Base-by-base conservation (phyloP, 768 basidiomycete species). In the Boletellus sp. region DNA sequence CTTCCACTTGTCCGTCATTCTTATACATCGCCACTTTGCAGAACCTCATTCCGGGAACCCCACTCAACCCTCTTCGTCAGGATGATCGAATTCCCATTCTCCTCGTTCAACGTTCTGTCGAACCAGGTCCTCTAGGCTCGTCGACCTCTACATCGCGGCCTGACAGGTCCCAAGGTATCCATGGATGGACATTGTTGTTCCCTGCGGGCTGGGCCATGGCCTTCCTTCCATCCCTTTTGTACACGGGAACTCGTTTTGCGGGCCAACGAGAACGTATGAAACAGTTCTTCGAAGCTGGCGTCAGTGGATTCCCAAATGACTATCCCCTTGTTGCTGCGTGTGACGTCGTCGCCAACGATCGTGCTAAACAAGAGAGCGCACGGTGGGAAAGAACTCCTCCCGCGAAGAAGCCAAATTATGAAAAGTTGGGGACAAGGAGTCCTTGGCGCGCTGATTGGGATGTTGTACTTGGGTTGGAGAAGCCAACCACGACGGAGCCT, bases 191-290 rank as follows among this genome's bases (percentile, higher is more conserved):
- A 8, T 71, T 99, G 9, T 74, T 96, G 40, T 65, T 95, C 28
- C 95, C 95, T 3, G 74, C 81, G 1, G 93, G 91, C 12, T 98
- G 94, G 93, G 78, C 80, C 0, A 95, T 93, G 85, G 77, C 94
- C 1, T 92, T 98, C 70, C 82, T 90, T 54, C 77, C 76, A 35
- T 94, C 94, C 3, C 78, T 99, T 43, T 76, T 78, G 3, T 84
- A 82, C 65, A 93, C 94, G 0, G 87, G 88, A 19, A 90, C 89
- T 2, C 85, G 92, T 7, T 77, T 95, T 16, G 89, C 79, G 6
- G 95, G 94, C 2, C 86, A 94, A 60, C 81, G 85, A 24, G 92
- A 97, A 62, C 80, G 86, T 31, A 78, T 78, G 56, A 84, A 83
- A 5, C 92, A 95, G 58, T 74, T 80, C 34, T 91, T 89, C 59